Evolutionary conservation across 2,329 filamentous ascomycete genomes (phyloP).

Genomic region (Plenodomus tracheiphilus): DNA sequence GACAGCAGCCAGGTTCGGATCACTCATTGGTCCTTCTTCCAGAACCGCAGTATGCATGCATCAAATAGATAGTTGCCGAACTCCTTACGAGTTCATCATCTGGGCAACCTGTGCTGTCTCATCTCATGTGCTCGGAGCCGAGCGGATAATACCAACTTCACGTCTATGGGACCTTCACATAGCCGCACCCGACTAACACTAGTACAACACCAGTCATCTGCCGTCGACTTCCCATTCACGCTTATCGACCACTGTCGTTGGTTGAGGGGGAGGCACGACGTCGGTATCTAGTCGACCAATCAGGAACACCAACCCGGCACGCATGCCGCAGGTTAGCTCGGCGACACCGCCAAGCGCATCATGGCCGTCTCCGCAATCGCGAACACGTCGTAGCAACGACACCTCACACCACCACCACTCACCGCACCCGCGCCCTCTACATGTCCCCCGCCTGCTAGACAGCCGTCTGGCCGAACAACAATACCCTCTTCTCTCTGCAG

Average conservation of each 20-base stretch:
- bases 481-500: constrained; percentile 45
- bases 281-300: constrained; percentile 27
- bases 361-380: constrained; percentile 31
- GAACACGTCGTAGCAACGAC: constrained; percentile 24
- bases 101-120: constrained; percentile 24
- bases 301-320: constrained; percentile 20
- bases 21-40: constrained; percentile 21
- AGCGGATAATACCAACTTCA: constrained; percentile 13
- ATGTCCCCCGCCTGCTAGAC: constrained; percentile 46
- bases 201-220: constrained; percentile 29
- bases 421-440: constrained; percentile 16
- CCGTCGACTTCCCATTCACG: constrained; percentile 30
- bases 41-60: constrained; percentile 25
- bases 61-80: constrained; percentile 26
- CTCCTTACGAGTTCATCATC: constrained; percentile 19
- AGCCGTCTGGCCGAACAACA: constrained; percentile 44
- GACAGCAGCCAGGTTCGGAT: constrained; percentile 30
- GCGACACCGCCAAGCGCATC: constrained; percentile 21
- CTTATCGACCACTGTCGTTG: constrained; percentile 31
- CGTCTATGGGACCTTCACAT: constrained; percentile 10
- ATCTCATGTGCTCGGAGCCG: constrained; percentile 21
- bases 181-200: constrained; percentile 17
- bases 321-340: constrained; percentile 32
- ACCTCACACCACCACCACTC: constrained; percentile 25
- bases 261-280: constrained; percentile 17